phyloP scores from a whole-genome alignment of 306 rosid genomes.

The Pyrus bretschneideri region DNA sequence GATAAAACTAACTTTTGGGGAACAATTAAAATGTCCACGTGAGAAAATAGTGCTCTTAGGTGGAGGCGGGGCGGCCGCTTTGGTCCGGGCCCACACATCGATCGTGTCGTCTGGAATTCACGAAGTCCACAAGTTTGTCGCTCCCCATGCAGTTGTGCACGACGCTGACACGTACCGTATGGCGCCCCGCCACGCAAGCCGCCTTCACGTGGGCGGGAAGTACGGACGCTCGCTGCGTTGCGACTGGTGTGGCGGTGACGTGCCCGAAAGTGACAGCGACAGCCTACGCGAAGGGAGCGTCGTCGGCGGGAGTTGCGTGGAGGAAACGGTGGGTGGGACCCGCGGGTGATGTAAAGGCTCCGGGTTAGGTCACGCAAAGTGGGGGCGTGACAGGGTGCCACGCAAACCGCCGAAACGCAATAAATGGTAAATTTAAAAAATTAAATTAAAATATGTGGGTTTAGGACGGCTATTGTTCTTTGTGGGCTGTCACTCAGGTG shows the following conservation, averaged over 20 bases:
- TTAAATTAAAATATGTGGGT: no score
- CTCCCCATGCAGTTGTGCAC: not conserved
- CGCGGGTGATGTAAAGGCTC: not conserved
- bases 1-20: no score
- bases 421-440: not conserved
- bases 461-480: no score
- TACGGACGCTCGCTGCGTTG: not conserved
- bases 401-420: conserved; percentile 2
- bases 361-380: not conserved
- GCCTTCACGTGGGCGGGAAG: conserved; percentile 2
- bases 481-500: no score
- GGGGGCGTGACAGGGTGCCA: not conserved
- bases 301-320: conserved; percentile 10
- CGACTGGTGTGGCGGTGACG: conserved; percentile 18
- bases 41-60: not conserved
- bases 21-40: conserved; percentile 7
- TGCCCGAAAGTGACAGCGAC: not conserved
- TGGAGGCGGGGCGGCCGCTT: conserved; percentile 26
- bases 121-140: not conserved
- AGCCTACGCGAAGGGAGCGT: not conserved
- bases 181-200: not conserved
- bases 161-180: conserved; percentile 1
- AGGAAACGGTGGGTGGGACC: not conserved
- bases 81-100: not conserved
- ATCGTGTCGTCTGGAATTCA: not conserved